A percentile compares a stretch with the other conserved stretches of the same genome.
Conservation (phyloP, 148 eudicot species). For the Rhododendron mucronatum region DNA sequence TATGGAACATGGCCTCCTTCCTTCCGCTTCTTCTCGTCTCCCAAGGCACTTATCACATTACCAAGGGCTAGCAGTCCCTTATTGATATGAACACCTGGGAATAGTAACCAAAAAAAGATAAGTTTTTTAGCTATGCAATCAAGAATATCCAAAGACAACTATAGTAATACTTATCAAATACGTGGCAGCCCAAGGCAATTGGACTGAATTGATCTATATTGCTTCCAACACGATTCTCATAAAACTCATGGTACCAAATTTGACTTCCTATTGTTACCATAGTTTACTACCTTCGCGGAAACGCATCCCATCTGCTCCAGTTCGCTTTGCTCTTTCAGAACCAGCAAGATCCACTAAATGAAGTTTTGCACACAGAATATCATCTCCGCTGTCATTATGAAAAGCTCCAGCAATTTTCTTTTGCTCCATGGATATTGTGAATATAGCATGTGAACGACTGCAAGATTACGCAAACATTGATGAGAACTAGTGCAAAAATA, state of each 20-base stretch:
- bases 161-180: not conserved
- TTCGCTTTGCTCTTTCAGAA: constrained; percentile 93
- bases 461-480: constrained; percentile 2
- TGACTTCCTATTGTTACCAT: not conserved
- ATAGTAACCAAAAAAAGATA: not conserved
- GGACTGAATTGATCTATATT: not conserved
- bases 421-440: constrained; percentile 92
- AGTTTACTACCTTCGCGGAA: constrained; percentile 67
- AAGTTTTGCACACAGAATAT: constrained; percentile 77
- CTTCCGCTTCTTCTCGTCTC: constrained; percentile 92
- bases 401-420: constrained; percentile 39
- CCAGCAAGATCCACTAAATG: constrained; percentile 98
- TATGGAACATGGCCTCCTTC: constrained; percentile 99
- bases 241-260: not conserved
- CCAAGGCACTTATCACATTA: constrained; percentile 93
- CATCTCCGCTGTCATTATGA: constrained; percentile 57
- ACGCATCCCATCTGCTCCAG: constrained; percentile 95
- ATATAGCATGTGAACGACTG: constrained; percentile 98
- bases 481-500: not conserved
- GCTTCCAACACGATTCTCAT: not conserved
- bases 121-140: not conserved
- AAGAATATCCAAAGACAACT: not conserved
- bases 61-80: constrained; percentile 93
- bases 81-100: constrained; percentile 85
- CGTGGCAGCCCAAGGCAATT: constrained; percentile 2